A percentile compares a stretch with the other conserved stretches of the same genome.
These are phyloP conservation scores for Trametopsis cervina DNA, from an alignment of 768 basidiomycete species.

Conservation along the genomic window DNA sequence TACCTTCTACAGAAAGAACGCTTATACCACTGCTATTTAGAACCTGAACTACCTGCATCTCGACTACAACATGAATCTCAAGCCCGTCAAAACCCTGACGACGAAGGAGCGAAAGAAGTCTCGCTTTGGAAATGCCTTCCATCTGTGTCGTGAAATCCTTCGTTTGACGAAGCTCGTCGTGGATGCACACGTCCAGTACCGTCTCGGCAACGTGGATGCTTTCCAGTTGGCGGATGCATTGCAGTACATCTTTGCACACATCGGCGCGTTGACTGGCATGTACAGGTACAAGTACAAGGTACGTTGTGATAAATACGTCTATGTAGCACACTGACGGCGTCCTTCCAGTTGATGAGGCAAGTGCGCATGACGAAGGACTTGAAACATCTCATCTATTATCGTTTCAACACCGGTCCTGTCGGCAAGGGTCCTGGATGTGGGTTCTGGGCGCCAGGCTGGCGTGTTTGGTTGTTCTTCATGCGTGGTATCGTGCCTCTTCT, in stretches of 20 bases:
- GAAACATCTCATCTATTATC: conserved; percentile 97
- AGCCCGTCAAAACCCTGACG: conserved; percentile 94
- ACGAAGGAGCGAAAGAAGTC: conserved; percentile 99
- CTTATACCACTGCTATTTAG: conserved; percentile 30
- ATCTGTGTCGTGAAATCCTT: conserved; percentile 94
- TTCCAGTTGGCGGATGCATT: conserved; percentile 98
- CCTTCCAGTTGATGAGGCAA: conserved; percentile 86
- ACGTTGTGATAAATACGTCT: too few species aligned
- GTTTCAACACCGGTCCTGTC: conserved; percentile 99
- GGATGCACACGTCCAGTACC: conserved; percentile 97
- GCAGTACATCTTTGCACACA: conserved; percentile 96
- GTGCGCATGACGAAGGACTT: conserved; percentile 99
- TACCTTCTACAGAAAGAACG: too few species aligned
- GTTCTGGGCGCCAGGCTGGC: conserved; percentile 99
- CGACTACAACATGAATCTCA: conserved; percentile 98
- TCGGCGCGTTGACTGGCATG: conserved; percentile 98
- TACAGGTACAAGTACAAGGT: conserved; percentile 99
- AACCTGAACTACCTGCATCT: conserved; percentile 91
- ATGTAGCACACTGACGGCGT: conserved; percentile 9
- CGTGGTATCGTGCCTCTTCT: conserved; percentile 96
- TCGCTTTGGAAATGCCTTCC: conserved; percentile 99
- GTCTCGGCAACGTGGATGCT: conserved; percentile 96
- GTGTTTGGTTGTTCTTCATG: conserved; percentile 99
- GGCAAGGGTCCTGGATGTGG: conserved; percentile 99
- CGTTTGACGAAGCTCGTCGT: conserved; percentile 98